Percentiles rank a stretch among this genome's conserved stretches.
These are phyloP conservation scores for Seiridium unicorne DNA, from an alignment of 2,329 filamentous ascomycete species.

Conservation along the genomic window DNA sequence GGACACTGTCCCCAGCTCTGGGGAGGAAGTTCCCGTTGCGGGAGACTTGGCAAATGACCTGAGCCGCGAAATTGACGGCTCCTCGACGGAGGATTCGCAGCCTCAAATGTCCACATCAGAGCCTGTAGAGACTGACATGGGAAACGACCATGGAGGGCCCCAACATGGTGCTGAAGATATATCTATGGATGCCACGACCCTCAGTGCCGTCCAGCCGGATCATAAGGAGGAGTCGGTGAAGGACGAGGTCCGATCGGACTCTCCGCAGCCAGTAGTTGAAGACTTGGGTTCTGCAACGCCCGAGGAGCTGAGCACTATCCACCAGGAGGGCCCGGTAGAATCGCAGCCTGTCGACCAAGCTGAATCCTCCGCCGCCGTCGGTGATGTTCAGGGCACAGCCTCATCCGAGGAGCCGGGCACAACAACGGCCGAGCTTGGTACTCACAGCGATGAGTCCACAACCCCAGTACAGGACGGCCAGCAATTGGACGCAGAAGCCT, in stretches of 20 bases:
- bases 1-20: background rate
- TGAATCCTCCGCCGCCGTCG: background rate
- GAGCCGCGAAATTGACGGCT: background rate
- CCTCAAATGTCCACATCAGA: background rate
- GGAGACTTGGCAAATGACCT: background rate
- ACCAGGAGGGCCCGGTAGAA: background rate
- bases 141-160: background rate
- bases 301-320: too few species aligned
- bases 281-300: too few species aligned
- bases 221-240: too few species aligned
- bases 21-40: background rate
- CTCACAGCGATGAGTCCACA: too few species aligned
- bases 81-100: too few species aligned
- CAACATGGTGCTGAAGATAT: background rate
- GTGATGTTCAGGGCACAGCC: background rate
- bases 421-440: background rate
- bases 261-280: background rate
- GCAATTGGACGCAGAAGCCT: too few species aligned
- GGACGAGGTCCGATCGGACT: too few species aligned
- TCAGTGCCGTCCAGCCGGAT: too few species aligned
- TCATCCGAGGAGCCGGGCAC: background rate
- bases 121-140: background rate
- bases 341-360: background rate
- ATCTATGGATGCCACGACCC: too few species aligned
- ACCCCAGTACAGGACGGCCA: too few species aligned